phyloP scores from a whole-genome alignment of 1,139 yeast species.

The Taphrina confusa region DNA sequence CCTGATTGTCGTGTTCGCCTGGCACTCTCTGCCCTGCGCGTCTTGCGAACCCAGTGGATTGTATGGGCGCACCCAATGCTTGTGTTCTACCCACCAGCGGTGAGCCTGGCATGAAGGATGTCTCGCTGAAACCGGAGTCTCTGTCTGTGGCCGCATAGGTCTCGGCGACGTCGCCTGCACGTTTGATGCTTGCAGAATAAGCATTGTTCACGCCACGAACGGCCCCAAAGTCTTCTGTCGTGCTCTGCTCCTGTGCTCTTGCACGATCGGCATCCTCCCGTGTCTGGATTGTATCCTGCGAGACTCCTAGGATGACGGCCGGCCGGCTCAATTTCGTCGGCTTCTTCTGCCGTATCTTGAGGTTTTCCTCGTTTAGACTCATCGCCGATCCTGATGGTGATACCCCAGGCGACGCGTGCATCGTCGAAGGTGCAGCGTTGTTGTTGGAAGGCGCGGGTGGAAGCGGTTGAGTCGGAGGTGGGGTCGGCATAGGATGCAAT shows the following conservation, averaged over 20 bases:
- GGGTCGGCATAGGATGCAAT: slow-evolving; percentile 10
- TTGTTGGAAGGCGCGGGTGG: slow-evolving; percentile 24
- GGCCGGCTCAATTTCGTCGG: slow-evolving; percentile 16
- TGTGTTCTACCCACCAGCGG: not conserved
- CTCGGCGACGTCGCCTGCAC: not conserved
- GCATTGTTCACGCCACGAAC: not conserved
- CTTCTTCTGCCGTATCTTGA: slow-evolving; percentile 1
- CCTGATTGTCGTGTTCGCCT: not conserved
- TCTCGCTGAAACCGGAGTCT: slow-evolving; percentile 20
- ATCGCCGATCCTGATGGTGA: not conserved
- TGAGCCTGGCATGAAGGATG: slow-evolving; percentile 16
- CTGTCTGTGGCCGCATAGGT: not conserved
- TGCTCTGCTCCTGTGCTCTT: not conserved
- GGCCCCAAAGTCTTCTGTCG: not conserved
- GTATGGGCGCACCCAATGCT: not conserved
- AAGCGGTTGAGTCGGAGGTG: slow-evolving; percentile 30
- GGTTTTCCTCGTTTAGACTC: not conserved
- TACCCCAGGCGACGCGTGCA: not conserved
- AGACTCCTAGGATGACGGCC: slow-evolving; percentile 25
- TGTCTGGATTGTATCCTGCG: slow-evolving; percentile 32
- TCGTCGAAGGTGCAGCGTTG: not conserved
- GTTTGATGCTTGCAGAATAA: slow-evolving; percentile 9
- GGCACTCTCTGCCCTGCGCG: not conserved
- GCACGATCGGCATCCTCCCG: slow-evolving; percentile 3
- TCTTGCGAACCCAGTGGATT: slow-evolving; percentile 7